phyloP scores from a whole-genome alignment of 352 stramenopile species.

The Globisporangium irregulare region DNA sequence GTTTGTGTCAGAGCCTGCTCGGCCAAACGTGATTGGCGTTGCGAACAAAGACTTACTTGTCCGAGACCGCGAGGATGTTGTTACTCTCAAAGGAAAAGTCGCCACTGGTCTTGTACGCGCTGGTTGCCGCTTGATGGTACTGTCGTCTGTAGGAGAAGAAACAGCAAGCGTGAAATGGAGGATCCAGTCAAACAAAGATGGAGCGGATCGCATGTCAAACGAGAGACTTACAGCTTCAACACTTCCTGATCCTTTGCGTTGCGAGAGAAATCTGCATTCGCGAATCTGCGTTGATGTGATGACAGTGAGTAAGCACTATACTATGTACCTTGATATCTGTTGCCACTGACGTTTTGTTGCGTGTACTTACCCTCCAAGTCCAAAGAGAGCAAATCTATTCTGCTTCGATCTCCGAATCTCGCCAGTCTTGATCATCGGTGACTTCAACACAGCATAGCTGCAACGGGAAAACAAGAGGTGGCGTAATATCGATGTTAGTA shows the following conservation, averaged over 20 bases:
- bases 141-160: conserved; percentile 6
- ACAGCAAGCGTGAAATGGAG: not conserved
- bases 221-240: conserved; percentile 31
- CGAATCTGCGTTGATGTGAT: conserved; percentile 29
- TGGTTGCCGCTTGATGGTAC: conserved; percentile 13
- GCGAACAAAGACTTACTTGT: conserved; percentile 46
- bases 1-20: conserved; percentile 1
- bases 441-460: conserved; percentile 53
- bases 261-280: conserved; percentile 29
- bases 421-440: conserved; percentile 38
- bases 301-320: not conserved
- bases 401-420: conserved; percentile 55
- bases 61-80: conserved; percentile 58
- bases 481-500: not conserved
- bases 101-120: conserved; percentile 71
- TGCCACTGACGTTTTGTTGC: conserved; percentile 1
- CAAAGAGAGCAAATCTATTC: conserved; percentile 60
- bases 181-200: not conserved
- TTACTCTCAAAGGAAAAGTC: conserved; percentile 57
- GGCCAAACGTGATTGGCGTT: not conserved
- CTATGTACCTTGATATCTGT: not conserved
- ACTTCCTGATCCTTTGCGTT: conserved; percentile 25
- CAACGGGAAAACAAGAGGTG: not conserved
- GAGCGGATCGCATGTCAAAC: not conserved
- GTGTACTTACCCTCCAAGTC: conserved; percentile 45